Conservation (phyloP, 2,329 filamentous ascomycete species). For the Colletotrichum sp. region DNA sequence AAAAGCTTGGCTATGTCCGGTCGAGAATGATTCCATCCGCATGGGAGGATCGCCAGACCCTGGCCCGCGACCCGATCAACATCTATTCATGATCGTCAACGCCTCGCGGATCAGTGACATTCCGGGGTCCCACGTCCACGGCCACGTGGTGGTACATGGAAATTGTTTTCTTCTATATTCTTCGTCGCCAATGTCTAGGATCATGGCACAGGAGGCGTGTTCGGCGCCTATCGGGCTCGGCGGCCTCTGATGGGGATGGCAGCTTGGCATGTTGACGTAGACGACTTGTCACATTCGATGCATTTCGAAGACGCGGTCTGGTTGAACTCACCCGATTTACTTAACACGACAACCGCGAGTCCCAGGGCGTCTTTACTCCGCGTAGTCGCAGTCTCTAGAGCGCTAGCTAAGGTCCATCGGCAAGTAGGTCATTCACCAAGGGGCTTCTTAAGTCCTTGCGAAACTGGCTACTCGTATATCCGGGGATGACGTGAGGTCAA, state of each 20-base stretch:
- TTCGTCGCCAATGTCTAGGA: not conserved
- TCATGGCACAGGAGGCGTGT: not conserved
- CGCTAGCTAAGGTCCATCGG: not conserved
- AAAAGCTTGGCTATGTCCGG: not conserved
- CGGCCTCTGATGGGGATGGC: not conserved
- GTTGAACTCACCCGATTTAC: not conserved
- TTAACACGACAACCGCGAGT: not conserved
- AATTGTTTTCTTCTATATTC: not conserved
- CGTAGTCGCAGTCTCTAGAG: not conserved
- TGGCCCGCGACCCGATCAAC: not conserved
- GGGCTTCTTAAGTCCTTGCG: not conserved
- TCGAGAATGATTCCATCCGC: not conserved
- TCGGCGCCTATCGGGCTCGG: not conserved
- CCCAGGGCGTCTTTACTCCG: not conserved
- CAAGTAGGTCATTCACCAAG: not conserved
- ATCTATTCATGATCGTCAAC: not conserved
- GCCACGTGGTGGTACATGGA: not conserved
- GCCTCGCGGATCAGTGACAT: slow-evolving; percentile 13
- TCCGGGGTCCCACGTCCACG: not conserved
- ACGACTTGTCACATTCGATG: not conserved
- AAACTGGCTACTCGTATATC: not conserved
- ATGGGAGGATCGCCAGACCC: not conserved
- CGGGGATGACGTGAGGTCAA: not conserved
- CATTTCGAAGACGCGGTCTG: not conserved
- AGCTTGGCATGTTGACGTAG: not conserved